These are phyloP conservation scores for Diaporthe destruens DNA, from an alignment of 2,329 filamentous ascomycete species.

Conservation along the genomic window DNA sequence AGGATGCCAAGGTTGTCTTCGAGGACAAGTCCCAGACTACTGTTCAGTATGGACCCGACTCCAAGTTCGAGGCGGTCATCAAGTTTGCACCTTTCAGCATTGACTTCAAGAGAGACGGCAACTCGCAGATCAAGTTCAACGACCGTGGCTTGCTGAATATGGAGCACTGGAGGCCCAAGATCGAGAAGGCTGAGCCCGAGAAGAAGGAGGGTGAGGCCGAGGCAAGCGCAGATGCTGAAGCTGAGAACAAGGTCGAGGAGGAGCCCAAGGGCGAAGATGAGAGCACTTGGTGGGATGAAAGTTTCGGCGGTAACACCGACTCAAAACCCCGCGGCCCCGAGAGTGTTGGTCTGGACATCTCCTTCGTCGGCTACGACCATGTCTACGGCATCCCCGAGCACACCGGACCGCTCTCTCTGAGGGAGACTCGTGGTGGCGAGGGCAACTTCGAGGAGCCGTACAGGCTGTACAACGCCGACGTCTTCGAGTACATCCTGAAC, in stretches of 20 bases:
- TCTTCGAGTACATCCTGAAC: constrained; percentile 97
- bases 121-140: constrained; percentile 88
- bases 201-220: constrained; percentile 65
- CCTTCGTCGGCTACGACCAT: constrained; percentile 90
- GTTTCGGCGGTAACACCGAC: constrained; percentile 95
- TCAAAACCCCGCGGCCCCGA: constrained; percentile 95
- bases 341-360: constrained; percentile 90
- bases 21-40: constrained; percentile 77
- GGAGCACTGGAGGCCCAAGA: constrained; percentile 94
- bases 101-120: constrained; percentile 87
- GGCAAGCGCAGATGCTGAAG: constrained; percentile 57
- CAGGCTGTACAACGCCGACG: constrained; percentile 94
- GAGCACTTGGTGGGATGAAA: constrained; percentile 98
- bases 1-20: constrained; percentile 75
- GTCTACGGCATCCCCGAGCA: constrained; percentile 97
- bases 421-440: constrained; percentile 88
- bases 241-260: constrained; percentile 50
- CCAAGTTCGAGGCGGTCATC: constrained; percentile 85
- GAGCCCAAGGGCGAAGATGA: constrained; percentile 73
- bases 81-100: constrained; percentile 85
- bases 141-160: constrained; percentile 90
- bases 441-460: constrained; percentile 92
- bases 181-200: constrained; percentile 69
- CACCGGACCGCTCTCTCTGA: constrained; percentile 87
- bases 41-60: constrained; percentile 82